Base-by-base conservation (phyloP, 2,329 filamentous ascomycete species). In the Colletotrichum abscissum region DNA sequence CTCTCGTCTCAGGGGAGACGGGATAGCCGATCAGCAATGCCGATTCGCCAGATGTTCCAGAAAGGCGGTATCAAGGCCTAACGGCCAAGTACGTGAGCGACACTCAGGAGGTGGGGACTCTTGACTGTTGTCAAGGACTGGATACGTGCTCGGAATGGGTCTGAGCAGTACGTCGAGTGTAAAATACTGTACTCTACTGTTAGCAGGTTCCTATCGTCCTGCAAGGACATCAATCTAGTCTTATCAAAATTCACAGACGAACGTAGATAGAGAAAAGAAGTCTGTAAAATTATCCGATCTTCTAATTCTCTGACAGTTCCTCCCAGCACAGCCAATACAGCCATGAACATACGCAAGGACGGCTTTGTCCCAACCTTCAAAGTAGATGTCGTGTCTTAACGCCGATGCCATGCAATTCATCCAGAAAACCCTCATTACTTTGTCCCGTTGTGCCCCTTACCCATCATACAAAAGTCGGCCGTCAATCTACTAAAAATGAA, bases 351-450 rank as follows among this genome's bases (percentile, higher is more conserved):
- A 57, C 38, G 33, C 30, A 24, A 28, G 24, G 19, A 59, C n/a
- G 16, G 33, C 11, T 56, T 42, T 16, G 33, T 33, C n/a, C 19
- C 12, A 7, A 42, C 5, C 26, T 26, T 24, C 22, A n/a, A 38
- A 62, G n/a, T 42, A 19, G 56, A 52, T 9, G 9, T 28, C 28
- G 16, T 28, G 35, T 28, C 14, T 56, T 24, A 73, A 74, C 73
- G 69, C 73, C 73, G 38, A 46, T 66, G 73, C 73, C 69, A 74
- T 74, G 73, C 73, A 73, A 55, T 59, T 42, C 60, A 52, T 55
- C 52, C 49, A 58, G 28, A 49, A 52, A 16, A 54, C 16, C 26
- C 49, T 58, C 67, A 52, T 33, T 60, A 35, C 7, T 58, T 56
- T 66, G 49, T 62, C 58, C 30, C 71, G 24, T 54, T 28, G 28